Percentiles rank a stretch among this genome's conserved stretches.
Evolutionary conservation across 306 rosid species (phyloP).

Genomic region (Vigna trinervia): DNA sequence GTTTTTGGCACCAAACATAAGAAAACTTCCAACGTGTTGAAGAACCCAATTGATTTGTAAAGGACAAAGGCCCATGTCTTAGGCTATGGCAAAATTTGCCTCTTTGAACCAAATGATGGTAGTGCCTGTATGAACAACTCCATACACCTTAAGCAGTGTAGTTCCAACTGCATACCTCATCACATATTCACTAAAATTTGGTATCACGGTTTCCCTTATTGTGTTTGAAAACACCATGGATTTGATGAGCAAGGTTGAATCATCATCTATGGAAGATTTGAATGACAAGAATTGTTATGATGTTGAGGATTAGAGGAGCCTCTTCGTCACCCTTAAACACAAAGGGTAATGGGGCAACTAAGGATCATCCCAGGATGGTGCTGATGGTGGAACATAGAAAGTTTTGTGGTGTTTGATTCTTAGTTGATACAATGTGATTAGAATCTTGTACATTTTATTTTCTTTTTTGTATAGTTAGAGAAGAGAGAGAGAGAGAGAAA

Average conservation of each 20-base stretch:
- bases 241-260: neutral
- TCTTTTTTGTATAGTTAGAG: too few relatives aligned
- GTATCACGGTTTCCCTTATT: neutral
- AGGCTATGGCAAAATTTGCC: neutral
- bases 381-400: too few relatives aligned
- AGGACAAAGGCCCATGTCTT: neutral
- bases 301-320: too few relatives aligned
- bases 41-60: neutral
- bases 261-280: too few relatives aligned
- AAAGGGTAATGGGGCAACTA: too few relatives aligned
- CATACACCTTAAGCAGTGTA: slow-evolving; percentile 48
- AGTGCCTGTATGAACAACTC: slow-evolving; percentile 20
- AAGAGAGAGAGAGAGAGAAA: too few relatives aligned
- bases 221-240: neutral
- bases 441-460: too few relatives aligned
- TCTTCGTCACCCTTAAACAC: too few relatives aligned
- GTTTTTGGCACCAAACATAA: slow-evolving; percentile 51
- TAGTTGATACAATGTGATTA: too few relatives aligned
- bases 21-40: slow-evolving; percentile 49
- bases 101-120: slow-evolving; percentile 1
- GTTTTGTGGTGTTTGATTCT: too few relatives aligned
- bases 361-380: too few relatives aligned
- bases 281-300: too few relatives aligned
- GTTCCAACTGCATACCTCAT: slow-evolving; percentile 57
- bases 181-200: slow-evolving; percentile 47